Conservation (phyloP, 306 rosid species). For the Rosa rugosa region DNA sequence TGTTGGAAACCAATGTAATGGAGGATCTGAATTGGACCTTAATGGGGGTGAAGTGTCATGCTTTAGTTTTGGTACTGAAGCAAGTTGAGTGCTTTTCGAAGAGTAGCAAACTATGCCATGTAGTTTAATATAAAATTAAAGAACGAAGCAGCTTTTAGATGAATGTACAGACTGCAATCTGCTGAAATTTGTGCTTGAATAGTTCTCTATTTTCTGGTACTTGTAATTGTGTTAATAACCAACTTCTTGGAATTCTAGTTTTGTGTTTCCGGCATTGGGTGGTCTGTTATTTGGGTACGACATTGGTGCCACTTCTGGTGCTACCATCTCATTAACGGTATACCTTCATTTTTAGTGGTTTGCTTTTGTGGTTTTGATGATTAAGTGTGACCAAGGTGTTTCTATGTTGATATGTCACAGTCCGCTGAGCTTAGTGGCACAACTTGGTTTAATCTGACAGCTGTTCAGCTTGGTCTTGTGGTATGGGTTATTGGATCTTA, state of each 20-base stretch:
- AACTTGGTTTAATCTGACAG: constrained; percentile 74
- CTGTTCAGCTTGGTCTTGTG: constrained; percentile 94
- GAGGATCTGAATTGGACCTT: neutral
- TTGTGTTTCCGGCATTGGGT: constrained; percentile 93
- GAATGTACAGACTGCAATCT: neutral
- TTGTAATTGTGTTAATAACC: constrained; percentile 10
- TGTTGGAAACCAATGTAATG: neutral
- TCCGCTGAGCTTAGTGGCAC: constrained; percentile 90
- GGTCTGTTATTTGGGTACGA: constrained; percentile 95
- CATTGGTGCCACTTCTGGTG: constrained; percentile 97
- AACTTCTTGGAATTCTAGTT: constrained; percentile 47
- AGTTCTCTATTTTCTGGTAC: constrained; percentile 4
- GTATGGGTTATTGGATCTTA: constrained; percentile 44
- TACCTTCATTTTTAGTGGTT: constrained; percentile 24
- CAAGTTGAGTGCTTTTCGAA: constrained; percentile 3
- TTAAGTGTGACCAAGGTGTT: constrained; percentile 8
- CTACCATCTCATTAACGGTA: constrained; percentile 85
- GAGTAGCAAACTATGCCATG: neutral
- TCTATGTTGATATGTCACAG: constrained; percentile 43
- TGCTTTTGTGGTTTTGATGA: constrained; percentile 7
- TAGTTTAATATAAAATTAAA: neutral
- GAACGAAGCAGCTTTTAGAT: constrained; percentile 10
- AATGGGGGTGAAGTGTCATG: neutral
- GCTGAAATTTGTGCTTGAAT: neutral
- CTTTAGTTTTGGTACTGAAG: neutral